Conservation (phyloP, 1,139 yeast genomes). For the Yamadazyma songkhlaensis region DNA sequence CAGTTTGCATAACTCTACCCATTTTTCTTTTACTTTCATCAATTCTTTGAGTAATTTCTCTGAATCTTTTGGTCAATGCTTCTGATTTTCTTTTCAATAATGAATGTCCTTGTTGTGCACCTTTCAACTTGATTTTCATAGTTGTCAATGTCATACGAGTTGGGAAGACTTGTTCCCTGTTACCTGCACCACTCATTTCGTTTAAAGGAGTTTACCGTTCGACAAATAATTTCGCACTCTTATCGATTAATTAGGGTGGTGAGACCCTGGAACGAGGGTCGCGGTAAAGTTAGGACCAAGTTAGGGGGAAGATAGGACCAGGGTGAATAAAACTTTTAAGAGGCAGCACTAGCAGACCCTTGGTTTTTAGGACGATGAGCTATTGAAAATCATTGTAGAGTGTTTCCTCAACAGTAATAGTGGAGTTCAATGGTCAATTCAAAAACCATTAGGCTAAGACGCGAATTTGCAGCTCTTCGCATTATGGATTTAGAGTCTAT, state of each 20-base stretch:
- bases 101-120: slow-evolving; percentile 96
- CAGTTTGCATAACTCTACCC: slow-evolving; percentile 99
- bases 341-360: too few relatives aligned
- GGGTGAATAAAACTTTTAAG: too few relatives aligned
- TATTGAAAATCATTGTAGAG: too few relatives aligned
- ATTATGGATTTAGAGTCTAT: slow-evolving; percentile 17
- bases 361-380: too few relatives aligned
- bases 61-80: slow-evolving; percentile 91
- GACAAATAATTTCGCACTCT: slow-evolving; percentile 3
- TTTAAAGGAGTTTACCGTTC: slow-evolving; percentile 4
- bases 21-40: slow-evolving; percentile 95
- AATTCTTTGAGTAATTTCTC: slow-evolving; percentile 91
- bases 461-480: slow-evolving; percentile 3
- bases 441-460: too few relatives aligned
- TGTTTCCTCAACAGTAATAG: too few relatives aligned
- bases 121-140: slow-evolving; percentile 94
- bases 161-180: slow-evolving; percentile 87
- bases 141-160: slow-evolving; percentile 95
- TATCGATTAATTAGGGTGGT: neutral
- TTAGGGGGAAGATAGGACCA: too few relatives aligned
- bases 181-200: slow-evolving; percentile 46
- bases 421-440: too few relatives aligned
- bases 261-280: too few relatives aligned
- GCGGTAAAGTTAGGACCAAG: too few relatives aligned
- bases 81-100: slow-evolving; percentile 92